These are phyloP conservation scores for Lachnellula hyalina DNA, from an alignment of 2,329 filamentous ascomycete genomes.

Conservation along the genomic window DNA sequence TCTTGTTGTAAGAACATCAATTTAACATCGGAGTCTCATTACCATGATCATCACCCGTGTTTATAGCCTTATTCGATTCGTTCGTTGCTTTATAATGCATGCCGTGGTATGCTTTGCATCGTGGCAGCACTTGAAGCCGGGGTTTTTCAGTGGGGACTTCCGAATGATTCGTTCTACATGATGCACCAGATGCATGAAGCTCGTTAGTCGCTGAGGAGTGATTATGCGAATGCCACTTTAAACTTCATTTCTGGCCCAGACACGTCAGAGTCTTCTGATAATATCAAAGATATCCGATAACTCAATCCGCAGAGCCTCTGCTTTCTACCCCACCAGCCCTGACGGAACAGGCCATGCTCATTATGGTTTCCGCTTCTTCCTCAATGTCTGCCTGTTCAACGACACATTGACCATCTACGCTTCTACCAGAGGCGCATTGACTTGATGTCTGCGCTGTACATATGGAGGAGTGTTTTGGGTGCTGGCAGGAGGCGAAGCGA, in stretches of 20 bases:
- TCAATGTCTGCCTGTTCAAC: conserved; percentile 9
- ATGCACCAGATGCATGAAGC: conserved; percentile 7
- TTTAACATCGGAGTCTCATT: not conserved
- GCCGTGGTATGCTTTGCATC: conserved; percentile 25
- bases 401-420: conserved; percentile 12
- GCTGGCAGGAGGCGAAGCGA: conserved; percentile 49
- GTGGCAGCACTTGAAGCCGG: conserved; percentile 21
- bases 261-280: conserved; percentile 28
- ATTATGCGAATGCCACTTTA: conserved; percentile 16
- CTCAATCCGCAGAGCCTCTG: conserved; percentile 21
- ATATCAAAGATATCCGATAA: conserved; percentile 4
- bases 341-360: conserved; percentile 7
- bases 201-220: conserved; percentile 23
- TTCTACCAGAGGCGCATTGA: conserved; percentile 18
- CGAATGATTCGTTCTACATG: conserved; percentile 21
- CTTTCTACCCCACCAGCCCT: conserved; percentile 3
- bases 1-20: not conserved
- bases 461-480: conserved; percentile 37
- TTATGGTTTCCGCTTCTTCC: conserved; percentile 8
- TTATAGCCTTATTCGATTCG: conserved; percentile 25
- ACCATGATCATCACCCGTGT: conserved; percentile 21
- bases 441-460: conserved; percentile 27
- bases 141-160: conserved; percentile 10
- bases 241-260: conserved; percentile 16
- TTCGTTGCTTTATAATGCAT: conserved; percentile 16